These are phyloP conservation scores for Silene latifolia DNA, from an alignment of 148 eudicot genomes.

Conservation along the genomic window DNA sequence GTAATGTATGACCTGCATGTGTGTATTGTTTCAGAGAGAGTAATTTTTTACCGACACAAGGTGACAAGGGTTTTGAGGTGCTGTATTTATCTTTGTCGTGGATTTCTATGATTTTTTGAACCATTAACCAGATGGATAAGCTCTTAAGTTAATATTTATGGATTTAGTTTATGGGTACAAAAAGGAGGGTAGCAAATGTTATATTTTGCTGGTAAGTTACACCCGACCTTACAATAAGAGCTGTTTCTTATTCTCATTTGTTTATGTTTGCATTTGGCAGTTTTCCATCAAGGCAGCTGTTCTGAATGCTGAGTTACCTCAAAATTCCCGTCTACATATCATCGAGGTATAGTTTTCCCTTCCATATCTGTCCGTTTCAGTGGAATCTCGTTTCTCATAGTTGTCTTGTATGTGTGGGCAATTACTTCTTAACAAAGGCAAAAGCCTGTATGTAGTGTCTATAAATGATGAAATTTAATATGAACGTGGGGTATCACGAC, in stretches of 20 bases:
- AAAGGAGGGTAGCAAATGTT: neutral
- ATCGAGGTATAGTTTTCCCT: slow-evolving; percentile 62
- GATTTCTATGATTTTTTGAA: neutral
- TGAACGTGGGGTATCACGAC: neutral
- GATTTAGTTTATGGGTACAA: neutral
- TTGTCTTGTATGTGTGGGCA: neutral
- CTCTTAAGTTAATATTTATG: neutral
- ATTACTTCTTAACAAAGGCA: neutral
- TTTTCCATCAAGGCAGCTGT: slow-evolving; percentile 85
- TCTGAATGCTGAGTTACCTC: slow-evolving; percentile 90
- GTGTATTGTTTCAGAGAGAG: neutral
- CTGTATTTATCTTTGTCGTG: neutral
- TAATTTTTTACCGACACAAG: neutral
- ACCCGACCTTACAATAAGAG: neutral
- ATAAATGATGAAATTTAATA: neutral
- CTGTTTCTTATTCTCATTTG: neutral
- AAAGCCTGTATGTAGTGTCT: neutral
- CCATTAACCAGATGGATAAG: neutral
- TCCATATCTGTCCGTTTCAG: neutral
- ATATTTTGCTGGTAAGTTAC: neutral
- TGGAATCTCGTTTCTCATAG: neutral
- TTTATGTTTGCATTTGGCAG: slow-evolving; percentile 36
- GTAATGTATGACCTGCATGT: slow-evolving; percentile 29
- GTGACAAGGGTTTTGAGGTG: neutral
- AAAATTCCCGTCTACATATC: slow-evolving; percentile 92